A percentile compares a stretch with the other conserved stretches of the same genome.
Conservation (phyloP, 2,329 filamentous ascomycete species). For the Nigrograna mackinnonii region DNA sequence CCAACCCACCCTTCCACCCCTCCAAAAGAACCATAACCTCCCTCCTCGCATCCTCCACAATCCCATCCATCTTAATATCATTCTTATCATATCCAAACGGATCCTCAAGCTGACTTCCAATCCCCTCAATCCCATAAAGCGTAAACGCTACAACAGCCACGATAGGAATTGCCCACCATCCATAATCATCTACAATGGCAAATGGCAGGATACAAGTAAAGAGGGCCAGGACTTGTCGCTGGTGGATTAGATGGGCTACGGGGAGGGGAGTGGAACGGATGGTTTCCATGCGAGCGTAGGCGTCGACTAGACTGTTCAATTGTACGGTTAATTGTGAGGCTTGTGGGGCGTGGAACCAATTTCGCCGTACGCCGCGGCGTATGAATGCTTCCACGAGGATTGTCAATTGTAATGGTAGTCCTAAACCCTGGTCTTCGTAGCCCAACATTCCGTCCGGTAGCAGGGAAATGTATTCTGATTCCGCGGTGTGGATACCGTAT, state of each 20-base stretch:
- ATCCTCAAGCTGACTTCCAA: slow-evolving; percentile 66
- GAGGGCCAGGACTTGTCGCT: slow-evolving; percentile 65
- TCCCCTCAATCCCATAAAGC: slow-evolving; percentile 66
- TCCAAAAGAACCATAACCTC: slow-evolving; percentile 62
- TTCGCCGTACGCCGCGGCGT: slow-evolving; percentile 54
- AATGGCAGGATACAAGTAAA: slow-evolving; percentile 66
- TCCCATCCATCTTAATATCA: slow-evolving; percentile 70
- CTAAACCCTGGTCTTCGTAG: slow-evolving; percentile 61
- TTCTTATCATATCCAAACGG: slow-evolving; percentile 69
- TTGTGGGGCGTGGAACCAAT: slow-evolving; percentile 64
- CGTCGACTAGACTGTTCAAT: slow-evolving; percentile 59
- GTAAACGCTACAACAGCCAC: slow-evolving; percentile 65
- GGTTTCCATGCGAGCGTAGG: slow-evolving; percentile 67
- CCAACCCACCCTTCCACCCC: slow-evolving; percentile 56
- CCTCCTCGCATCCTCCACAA: slow-evolving; percentile 62
- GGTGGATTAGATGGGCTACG: slow-evolving; percentile 67
- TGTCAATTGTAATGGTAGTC: slow-evolving; percentile 63
- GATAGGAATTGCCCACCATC: slow-evolving; percentile 64
- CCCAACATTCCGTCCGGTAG: slow-evolving; percentile 55
- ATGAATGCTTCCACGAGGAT: slow-evolving; percentile 65
- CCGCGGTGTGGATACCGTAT: slow-evolving; percentile 33
- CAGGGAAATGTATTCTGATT: slow-evolving; percentile 55
- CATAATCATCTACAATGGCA: slow-evolving; percentile 65
- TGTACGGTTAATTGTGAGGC: slow-evolving; percentile 62
- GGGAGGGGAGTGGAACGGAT: slow-evolving; percentile 67